Evolutionary conservation across 805 yeast species (phyloP).

Genomic region (Metschnikowia vanudenii): DNA sequence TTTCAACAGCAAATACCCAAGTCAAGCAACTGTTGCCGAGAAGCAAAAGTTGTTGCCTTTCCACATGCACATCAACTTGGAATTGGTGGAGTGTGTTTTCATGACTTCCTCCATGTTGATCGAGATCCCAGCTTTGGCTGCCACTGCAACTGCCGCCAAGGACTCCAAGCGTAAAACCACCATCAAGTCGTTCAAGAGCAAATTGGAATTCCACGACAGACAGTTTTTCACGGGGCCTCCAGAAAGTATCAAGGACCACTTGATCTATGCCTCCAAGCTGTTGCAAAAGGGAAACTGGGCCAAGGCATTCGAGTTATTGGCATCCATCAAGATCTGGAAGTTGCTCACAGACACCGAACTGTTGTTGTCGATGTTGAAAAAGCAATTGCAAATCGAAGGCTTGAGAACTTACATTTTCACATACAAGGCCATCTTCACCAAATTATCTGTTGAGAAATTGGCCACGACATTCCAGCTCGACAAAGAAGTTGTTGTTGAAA

Average conservation of each 20-base stretch:
- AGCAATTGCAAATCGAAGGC: conserved; percentile 84
- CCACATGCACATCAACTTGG: conserved; percentile 97
- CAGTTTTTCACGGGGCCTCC: conserved; percentile 97
- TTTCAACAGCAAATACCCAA: conserved; percentile 61
- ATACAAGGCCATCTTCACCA: conserved; percentile 72
- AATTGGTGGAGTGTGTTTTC: conserved; percentile 90
- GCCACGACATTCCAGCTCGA: conserved; percentile 65
- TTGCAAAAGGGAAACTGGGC: conserved; percentile 90
- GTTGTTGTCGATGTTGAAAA: conserved; percentile 68
- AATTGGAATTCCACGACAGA: conserved; percentile 88
- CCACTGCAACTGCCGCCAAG: conserved; percentile 57
- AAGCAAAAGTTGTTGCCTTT: conserved; percentile 86
- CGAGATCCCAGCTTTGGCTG: conserved; percentile 84
- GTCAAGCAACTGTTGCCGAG: conserved; percentile 56
- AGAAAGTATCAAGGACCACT: conserved; percentile 90
- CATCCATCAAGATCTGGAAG: conserved; percentile 82
- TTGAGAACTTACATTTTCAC: conserved; percentile 89
- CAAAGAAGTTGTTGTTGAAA: conserved; percentile 53
- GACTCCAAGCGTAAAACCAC: conserved; percentile 55
- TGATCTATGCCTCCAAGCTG: conserved; percentile 87
- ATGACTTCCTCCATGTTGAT: conserved; percentile 84
- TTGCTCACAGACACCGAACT: conserved; percentile 67
- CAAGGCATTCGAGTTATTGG: conserved; percentile 66
- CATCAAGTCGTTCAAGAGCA: conserved; percentile 84
- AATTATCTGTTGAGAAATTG: conserved; percentile 67